Evolutionary conservation across 441 rosid genomes (phyloP).

Genomic region (Francoa sonchifolia): DNA sequence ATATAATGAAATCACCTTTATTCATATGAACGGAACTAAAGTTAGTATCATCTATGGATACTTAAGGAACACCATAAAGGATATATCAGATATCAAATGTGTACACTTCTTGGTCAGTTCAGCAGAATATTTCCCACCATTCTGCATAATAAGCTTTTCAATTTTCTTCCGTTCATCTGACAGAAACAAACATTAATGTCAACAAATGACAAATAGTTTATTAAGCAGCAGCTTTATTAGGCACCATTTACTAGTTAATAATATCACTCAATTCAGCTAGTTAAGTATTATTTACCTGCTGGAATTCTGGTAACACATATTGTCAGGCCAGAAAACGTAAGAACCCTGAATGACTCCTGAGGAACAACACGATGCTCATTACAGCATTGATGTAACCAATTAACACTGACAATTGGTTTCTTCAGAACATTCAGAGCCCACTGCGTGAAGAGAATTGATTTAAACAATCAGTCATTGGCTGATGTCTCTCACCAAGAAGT

Average conservation of each 20-base stretch:
- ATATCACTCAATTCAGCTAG: neutral
- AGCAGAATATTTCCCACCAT: conserved; percentile 87
- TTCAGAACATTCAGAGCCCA: conserved; percentile 77
- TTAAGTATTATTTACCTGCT: conserved; percentile 39
- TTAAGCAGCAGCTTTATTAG: neutral
- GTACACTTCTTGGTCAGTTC: conserved; percentile 84
- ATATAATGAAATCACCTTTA: neutral
- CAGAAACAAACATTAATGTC: conserved; percentile 12
- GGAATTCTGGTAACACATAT: conserved; percentile 69
- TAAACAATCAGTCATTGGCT: conserved; percentile 10
- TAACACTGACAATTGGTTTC: conserved; percentile 74
- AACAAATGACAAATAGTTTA: neutral
- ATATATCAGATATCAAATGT: conserved; percentile 91
- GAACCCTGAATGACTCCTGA: conserved; percentile 74
- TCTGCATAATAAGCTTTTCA: conserved; percentile 41
- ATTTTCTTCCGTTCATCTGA: conserved; percentile 80
- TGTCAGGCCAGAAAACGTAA: conserved; percentile 77
- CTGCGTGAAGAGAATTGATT: conserved; percentile 30
- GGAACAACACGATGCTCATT: conserved; percentile 95
- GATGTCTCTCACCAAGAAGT: conserved; percentile 1
- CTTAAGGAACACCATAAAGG: conserved; percentile 31
- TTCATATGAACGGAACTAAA: too few relatives aligned
- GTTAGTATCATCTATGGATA: too few relatives aligned
- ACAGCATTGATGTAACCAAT: conserved; percentile 88
- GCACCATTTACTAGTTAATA: neutral